Percentiles rank a stretch among this genome's conserved stretches.
Evolutionary conservation across 805 yeast species (phyloP).

Genomic region (Yarrowia hollandica): DNA sequence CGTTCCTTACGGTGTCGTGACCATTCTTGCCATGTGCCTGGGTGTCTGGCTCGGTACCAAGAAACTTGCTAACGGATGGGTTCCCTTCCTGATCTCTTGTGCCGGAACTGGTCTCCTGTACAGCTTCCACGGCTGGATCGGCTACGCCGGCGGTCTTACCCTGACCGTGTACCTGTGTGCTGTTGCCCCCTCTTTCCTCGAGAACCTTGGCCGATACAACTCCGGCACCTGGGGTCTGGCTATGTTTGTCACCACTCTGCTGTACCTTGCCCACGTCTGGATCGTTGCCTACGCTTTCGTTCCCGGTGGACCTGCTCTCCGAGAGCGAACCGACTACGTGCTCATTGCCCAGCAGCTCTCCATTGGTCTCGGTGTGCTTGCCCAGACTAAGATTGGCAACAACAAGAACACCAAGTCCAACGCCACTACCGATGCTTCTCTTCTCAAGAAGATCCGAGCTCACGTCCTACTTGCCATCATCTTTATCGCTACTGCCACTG

Average conservation of each 20-base stretch:
- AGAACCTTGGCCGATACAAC: slow-evolving; percentile 54
- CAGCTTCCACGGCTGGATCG: slow-evolving; percentile 62
- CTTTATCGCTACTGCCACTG: slow-evolving; percentile 49
- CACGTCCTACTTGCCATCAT: slow-evolving; percentile 39
- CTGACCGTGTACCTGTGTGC: slow-evolving; percentile 63
- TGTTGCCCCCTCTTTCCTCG: slow-evolving; percentile 60
- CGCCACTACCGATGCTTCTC: slow-evolving; percentile 33
- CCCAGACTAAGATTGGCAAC: slow-evolving; percentile 32
- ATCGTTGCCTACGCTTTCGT: slow-evolving; percentile 98
- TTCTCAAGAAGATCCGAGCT: slow-evolving; percentile 35
- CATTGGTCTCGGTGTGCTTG: slow-evolving; percentile 55
- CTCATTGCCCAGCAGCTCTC: slow-evolving; percentile 55
- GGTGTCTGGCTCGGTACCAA: slow-evolving; percentile 55
- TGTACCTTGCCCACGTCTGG: slow-evolving; percentile 88
- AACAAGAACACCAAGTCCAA: slow-evolving; percentile 25
- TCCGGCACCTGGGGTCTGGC: slow-evolving; percentile 53
- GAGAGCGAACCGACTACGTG: slow-evolving; percentile 85
- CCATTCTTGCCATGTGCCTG: slow-evolving; percentile 56
- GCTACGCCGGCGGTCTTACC: slow-evolving; percentile 69
- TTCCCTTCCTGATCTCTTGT: slow-evolving; percentile 47
- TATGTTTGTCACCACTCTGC: slow-evolving; percentile 50
- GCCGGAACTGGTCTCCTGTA: slow-evolving; percentile 55
- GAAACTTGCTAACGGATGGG: slow-evolving; percentile 39
- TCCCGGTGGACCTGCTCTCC: slow-evolving; percentile 83
- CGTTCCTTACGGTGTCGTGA: slow-evolving; percentile 74